Evolutionary conservation across 2,329 filamentous ascomycete species (phyloP).

Genomic region (Alternaria sp.): DNA sequence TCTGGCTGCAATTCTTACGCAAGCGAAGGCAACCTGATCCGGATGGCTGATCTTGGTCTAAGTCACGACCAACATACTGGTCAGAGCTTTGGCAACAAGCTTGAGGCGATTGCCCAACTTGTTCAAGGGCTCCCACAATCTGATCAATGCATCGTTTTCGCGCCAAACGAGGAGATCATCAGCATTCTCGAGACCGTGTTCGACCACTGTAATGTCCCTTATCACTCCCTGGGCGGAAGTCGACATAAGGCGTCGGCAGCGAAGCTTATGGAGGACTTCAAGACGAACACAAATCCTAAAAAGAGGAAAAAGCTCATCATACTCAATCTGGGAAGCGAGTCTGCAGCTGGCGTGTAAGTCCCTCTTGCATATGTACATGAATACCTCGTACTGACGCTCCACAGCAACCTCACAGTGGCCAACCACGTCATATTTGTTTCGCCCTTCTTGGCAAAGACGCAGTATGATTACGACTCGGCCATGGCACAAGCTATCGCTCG

Average conservation of each 20-base stretch:
- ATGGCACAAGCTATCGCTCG: conserved; percentile 71
- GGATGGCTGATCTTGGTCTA: conserved; percentile 19
- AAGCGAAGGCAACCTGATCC: conserved; percentile 26
- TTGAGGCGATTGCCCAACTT: conserved; percentile 28
- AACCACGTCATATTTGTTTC: conserved; percentile 70
- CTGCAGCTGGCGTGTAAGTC: conserved; percentile 66
- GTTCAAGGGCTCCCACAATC: no score
- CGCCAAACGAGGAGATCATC: conserved; percentile 28
- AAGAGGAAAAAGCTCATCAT: conserved; percentile 59
- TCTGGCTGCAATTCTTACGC: conserved; percentile 26
- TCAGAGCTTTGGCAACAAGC: conserved; percentile 37
- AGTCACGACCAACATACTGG: no score
- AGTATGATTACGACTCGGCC: conserved; percentile 62
- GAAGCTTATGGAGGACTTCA: conserved; percentile 38
- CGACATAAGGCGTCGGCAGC: conserved; percentile 16
- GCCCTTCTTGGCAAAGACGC: conserved; percentile 58
- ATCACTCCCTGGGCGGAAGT: conserved; percentile 17
- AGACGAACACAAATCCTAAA: conserved; percentile 26
- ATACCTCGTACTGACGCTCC: background rate
- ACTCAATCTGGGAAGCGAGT: conserved; percentile 62
- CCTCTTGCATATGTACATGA: background rate
- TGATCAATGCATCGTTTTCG: conserved; percentile 39
- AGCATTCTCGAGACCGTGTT: conserved; percentile 25
- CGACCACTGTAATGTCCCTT: conserved; percentile 20
- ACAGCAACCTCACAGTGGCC: conserved; percentile 66